These are phyloP conservation scores for Rubia balearica DNA, from an alignment of 305 asterid species.

Conservation along the genomic window DNA sequence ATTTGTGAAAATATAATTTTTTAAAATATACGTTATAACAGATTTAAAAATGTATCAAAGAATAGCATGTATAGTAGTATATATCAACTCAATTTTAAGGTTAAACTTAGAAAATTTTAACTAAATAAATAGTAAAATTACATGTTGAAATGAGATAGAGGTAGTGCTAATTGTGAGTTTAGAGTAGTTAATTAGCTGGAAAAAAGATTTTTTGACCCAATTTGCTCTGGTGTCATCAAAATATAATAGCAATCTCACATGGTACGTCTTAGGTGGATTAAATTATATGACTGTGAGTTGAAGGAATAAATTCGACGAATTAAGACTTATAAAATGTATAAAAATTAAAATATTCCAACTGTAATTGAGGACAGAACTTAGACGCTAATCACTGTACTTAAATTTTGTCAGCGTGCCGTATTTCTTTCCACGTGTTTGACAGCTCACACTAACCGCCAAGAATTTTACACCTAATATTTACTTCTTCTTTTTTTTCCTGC, in stretches of 20 bases:
- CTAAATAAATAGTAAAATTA: no score
- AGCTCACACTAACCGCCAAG: conserved; percentile 2
- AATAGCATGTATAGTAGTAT: no score
- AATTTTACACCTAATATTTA: neutral
- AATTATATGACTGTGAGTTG: neutral
- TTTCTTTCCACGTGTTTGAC: conserved; percentile 13
- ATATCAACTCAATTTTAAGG: no score
- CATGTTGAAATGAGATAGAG: no score
- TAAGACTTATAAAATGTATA: neutral
- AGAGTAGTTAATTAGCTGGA: neutral
- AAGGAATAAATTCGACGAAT: neutral
- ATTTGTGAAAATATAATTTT: no score
- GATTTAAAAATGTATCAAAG: no score
- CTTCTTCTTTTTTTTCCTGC: no score
- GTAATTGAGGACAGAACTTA: no score
- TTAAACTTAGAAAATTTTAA: no score
- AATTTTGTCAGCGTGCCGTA: conserved; percentile 2
- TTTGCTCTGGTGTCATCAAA: no score
- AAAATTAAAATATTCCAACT: neutral
- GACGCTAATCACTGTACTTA: neutral
- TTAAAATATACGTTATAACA: no score
- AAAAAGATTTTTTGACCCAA: neutral
- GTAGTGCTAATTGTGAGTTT: no score
- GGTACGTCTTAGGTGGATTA: conserved; percentile 2
- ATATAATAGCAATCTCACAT: neutral